Conservation (phyloP, 2,329 filamentous ascomycete genomes). For the Coniochaeta prunicola region DNA sequence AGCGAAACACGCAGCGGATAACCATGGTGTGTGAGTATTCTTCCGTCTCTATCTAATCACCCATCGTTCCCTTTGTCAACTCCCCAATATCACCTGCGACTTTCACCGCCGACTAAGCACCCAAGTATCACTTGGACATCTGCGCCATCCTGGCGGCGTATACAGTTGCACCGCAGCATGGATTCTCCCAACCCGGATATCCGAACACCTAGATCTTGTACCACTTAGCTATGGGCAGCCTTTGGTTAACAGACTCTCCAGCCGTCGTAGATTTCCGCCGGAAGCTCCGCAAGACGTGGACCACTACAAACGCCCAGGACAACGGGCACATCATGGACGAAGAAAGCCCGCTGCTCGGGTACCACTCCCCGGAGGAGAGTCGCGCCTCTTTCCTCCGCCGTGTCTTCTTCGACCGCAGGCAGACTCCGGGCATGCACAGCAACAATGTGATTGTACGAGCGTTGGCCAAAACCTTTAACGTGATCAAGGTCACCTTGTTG, state of each 20-base stretch:
- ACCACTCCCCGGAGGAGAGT: constrained; percentile 19
- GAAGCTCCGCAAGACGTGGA: constrained; percentile 16
- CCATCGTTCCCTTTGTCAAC: background rate
- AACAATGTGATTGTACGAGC: constrained; percentile 35
- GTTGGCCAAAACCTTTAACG: constrained; percentile 44
- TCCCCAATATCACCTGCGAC: background rate
- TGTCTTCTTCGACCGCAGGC: constrained; percentile 40
- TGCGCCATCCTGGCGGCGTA: background rate
- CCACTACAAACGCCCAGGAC: constrained; percentile 8
- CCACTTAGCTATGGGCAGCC: background rate
- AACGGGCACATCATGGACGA: constrained; percentile 13
- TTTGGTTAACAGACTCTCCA: constrained; percentile 1
- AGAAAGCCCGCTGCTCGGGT: constrained; percentile 32
- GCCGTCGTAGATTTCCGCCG: constrained; percentile 4
- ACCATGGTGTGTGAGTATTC: background rate
- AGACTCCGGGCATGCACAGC: constrained; percentile 46
- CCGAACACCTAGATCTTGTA: background rate
- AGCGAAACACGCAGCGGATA: constrained; percentile 1
- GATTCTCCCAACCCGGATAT: background rate
- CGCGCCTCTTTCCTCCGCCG: constrained; percentile 17
- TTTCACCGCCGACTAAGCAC: background rate
- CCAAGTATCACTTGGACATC: background rate
- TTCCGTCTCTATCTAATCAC: background rate
- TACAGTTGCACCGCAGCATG: background rate
- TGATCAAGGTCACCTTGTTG: constrained; percentile 48